A percentile compares a stretch with the other conserved stretches of the same genome.
Evolutionary conservation across 2,329 filamentous ascomycete genomes (phyloP).

Genomic region (Rachicladosporium sp.): DNA sequence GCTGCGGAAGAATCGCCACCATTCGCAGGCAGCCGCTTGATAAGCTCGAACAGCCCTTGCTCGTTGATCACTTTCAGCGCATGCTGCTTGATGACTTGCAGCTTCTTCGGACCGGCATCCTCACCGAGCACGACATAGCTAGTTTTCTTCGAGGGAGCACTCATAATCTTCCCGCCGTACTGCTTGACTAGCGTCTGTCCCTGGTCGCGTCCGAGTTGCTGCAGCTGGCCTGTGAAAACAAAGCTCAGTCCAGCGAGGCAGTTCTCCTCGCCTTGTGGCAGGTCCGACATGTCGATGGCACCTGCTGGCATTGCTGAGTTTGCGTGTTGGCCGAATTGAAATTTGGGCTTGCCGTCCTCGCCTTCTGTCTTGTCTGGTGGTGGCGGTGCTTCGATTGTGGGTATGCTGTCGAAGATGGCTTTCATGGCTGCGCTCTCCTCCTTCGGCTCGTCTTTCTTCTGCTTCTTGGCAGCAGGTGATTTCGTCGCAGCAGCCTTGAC

Average conservation of each 20-base stretch:
- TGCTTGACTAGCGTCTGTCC: constrained; percentile 77
- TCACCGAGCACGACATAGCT: constrained; percentile 82
- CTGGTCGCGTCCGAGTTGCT: constrained; percentile 71
- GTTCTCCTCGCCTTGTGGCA: constrained; percentile 75
- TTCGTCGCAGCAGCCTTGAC: constrained; percentile 23
- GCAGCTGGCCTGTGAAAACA: constrained; percentile 85
- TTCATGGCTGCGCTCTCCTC: constrained; percentile 62
- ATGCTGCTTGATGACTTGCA: constrained; percentile 69
- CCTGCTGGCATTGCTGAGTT: constrained; percentile 47
- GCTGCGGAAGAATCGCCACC: constrained; percentile 83
- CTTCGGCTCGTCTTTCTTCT: constrained; percentile 52
- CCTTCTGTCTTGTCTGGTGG: constrained; percentile 54
- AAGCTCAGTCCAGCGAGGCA: constrained; percentile 83
- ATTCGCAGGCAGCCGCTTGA: constrained; percentile 66
- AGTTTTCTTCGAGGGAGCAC: constrained; percentile 80
- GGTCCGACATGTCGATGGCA: constrained; percentile 51
- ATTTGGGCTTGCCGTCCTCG: constrained; percentile 50
- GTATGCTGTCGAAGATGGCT: constrained; percentile 78
- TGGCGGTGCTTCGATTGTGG: constrained; percentile 68
- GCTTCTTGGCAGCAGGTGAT: constrained; percentile 41
- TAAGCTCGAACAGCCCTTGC: constrained; percentile 77
- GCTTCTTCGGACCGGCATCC: constrained; percentile 87
- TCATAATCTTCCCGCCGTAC: constrained; percentile 84
- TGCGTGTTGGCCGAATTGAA: constrained; percentile 53
- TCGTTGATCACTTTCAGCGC: constrained; percentile 89